A percentile compares a stretch with the other conserved stretches of the same genome.
Evolutionary conservation across 805 yeast species (phyloP).

Genomic region (Teunomyces lycoperdinae): DNA sequence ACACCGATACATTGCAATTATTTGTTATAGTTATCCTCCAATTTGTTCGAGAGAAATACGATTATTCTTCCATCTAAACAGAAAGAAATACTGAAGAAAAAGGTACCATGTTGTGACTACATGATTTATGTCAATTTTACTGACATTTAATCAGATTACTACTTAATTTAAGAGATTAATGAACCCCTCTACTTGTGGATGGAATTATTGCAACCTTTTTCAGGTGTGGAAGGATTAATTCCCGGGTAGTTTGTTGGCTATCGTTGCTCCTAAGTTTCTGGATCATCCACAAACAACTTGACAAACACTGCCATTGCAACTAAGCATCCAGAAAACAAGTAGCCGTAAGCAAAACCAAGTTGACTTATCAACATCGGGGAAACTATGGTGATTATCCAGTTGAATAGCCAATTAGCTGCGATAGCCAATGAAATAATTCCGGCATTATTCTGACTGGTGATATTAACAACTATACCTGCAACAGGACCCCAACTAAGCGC

Average conservation of each 20-base stretch:
- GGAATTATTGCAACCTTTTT: not conserved
- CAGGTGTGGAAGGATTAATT: not conserved
- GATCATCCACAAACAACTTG: not conserved
- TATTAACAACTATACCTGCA: conserved; percentile 21
- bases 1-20: not conserved
- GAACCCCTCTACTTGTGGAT: not conserved
- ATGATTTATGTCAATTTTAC: not conserved
- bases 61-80: not conserved
- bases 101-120: not conserved
- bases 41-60: not conserved
- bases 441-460: conserved; percentile 20
- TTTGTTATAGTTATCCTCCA: not conserved
- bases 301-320: conserved; percentile 16
- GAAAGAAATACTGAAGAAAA: not conserved
- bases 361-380: conserved; percentile 19
- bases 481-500: conserved; percentile 35
- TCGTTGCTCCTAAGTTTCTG: not conserved
- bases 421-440: conserved; percentile 17
- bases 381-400: conserved; percentile 19
- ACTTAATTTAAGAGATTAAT: not conserved
- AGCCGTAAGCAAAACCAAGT: conserved; percentile 19
- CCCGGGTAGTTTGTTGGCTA: not conserved
- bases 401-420: conserved; percentile 20
- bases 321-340: conserved; percentile 15
- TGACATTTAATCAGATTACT: not conserved